Conservation (phyloP, 73 alveolate species). For the Uronychia setigera region DNA sequence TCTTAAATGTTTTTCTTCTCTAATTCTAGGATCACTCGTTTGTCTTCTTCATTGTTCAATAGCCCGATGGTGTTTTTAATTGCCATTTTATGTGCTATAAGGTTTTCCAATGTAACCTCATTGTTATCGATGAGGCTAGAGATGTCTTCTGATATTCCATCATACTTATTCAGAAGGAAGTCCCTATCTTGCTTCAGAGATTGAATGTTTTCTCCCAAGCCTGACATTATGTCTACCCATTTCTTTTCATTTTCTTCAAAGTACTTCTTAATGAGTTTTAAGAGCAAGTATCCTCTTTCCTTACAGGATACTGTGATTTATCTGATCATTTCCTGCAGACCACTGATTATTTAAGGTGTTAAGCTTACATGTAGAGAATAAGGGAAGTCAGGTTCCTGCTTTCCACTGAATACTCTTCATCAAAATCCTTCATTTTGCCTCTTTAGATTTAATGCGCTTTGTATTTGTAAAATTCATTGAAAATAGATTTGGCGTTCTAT, state of each 20-base stretch:
- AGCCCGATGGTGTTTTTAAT: slow-evolving; percentile 11
- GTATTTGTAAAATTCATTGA: slow-evolving; percentile 7
- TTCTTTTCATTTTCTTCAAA: slow-evolving; percentile 34
- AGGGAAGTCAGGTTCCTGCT: not conserved
- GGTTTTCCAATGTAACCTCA: slow-evolving; percentile 18
- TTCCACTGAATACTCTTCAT: not conserved
- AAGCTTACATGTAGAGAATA: slow-evolving; percentile 3
- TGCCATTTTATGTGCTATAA: slow-evolving; percentile 12
- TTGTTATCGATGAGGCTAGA: not conserved
- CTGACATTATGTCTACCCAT: slow-evolving; percentile 8
- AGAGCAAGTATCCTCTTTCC: slow-evolving; percentile 19
- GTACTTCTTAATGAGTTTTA: slow-evolving; percentile 10
- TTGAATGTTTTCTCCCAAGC: not conserved
- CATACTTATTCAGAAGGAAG: not conserved
- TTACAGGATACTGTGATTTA: slow-evolving; percentile 4
- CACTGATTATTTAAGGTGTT: not conserved
- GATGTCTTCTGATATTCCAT: not conserved
- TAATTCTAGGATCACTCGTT: slow-evolving; percentile 20
- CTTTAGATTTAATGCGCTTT: not conserved
- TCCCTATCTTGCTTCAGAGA: slow-evolving; percentile 26
- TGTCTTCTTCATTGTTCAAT: slow-evolving; percentile 32
- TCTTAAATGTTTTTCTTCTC: not conserved
- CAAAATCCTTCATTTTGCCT: not conserved
- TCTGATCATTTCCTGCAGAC: slow-evolving; percentile 26
- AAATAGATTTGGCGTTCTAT: slow-evolving; percentile 7